A percentile compares a stretch with the other conserved stretches of the same genome.
Evolutionary conservation across 2,329 filamentous ascomycete species (phyloP).

Genomic region (Zasmidium angulare): DNA sequence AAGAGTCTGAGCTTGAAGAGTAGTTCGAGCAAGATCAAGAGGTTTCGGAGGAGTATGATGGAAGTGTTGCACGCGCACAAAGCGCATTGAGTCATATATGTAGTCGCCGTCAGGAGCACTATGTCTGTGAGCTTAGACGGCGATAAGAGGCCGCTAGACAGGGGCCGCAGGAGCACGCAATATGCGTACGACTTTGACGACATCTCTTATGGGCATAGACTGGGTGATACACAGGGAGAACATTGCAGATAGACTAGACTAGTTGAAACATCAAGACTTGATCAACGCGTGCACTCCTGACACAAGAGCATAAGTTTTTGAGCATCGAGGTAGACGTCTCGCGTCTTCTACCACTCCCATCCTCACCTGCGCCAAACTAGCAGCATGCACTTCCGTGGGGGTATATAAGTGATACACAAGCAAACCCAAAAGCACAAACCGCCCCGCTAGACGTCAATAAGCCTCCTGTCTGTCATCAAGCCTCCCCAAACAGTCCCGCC

Average conservation of each 20-base stretch:
- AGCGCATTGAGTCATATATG: not conserved
- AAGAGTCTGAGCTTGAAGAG: slow-evolving; percentile 14
- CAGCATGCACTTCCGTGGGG: no score
- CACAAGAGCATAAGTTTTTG: no score
- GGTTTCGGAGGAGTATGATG: slow-evolving; percentile 17
- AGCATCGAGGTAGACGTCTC: no score
- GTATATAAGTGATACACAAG: no score
- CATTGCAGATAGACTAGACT: no score
- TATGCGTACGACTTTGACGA: not conserved
- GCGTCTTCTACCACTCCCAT: no score
- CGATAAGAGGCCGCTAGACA: not conserved
- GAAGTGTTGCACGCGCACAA: slow-evolving; percentile 10
- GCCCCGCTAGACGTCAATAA: no score
- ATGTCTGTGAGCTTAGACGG: not conserved
- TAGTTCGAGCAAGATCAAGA: slow-evolving; percentile 5
- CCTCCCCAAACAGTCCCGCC: slow-evolving; percentile 45
- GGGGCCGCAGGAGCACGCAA: not conserved
- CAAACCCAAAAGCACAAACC: no score
- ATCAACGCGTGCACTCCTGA: no score
- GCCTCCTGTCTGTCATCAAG: not conserved
- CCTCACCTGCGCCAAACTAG: no score
- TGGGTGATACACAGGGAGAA: no score
- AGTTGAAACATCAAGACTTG: no score
- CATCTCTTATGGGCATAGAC: not conserved
- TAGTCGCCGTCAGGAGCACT: not conserved